Conservation (phyloP, 2,329 filamentous ascomycete species). For the Pseudophaeomoniella oleicola region DNA sequence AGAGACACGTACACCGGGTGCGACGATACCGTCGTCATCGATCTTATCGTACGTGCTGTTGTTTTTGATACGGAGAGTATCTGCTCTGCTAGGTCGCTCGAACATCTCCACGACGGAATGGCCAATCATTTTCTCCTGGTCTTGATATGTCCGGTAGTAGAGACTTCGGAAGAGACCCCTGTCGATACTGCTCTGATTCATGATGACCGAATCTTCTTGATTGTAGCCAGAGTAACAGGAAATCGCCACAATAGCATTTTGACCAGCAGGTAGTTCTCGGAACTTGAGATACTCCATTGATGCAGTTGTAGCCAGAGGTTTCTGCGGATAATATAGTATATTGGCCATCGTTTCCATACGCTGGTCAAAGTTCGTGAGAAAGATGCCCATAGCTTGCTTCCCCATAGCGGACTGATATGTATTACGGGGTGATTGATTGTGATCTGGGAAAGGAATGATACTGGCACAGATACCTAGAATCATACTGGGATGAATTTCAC, state of each 20-base stretch:
- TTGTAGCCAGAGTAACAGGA: conserved; percentile 97
- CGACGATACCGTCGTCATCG: conserved; percentile 88
- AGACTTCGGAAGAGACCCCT: conserved; percentile 92
- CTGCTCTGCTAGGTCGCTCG: conserved; percentile 79
- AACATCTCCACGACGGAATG: conserved; percentile 88
- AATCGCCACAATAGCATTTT: conserved; percentile 97
- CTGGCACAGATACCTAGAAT: conserved; percentile 95
- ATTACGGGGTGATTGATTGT: conserved; percentile 95
- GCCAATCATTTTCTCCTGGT: conserved; percentile 91
- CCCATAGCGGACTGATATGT: conserved; percentile 99
- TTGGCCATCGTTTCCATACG: conserved; percentile 99
- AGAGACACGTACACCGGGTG: conserved; percentile 83
- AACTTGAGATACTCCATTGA: conserved; percentile 99
- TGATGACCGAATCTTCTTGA: conserved; percentile 99
- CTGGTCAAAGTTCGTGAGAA: conserved; percentile 89
- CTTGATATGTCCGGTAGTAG: conserved; percentile 95
- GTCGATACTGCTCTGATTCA: conserved; percentile 99
- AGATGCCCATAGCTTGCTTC: conserved; percentile 99
- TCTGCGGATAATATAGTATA: conserved; percentile 97
- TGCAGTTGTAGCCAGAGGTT: conserved; percentile 85
- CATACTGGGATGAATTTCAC: conserved; percentile 98
- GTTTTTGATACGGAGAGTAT: conserved; percentile 74
- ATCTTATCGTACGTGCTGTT: conserved; percentile 95
- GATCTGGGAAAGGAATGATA: conserved; percentile 98
- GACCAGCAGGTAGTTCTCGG: conserved; percentile 87